A percentile compares a stretch with the other conserved stretches of the same genome.
Evolutionary conservation across 345 rosid species (phyloP).

Genomic region (Salix koriyanagi): DNA sequence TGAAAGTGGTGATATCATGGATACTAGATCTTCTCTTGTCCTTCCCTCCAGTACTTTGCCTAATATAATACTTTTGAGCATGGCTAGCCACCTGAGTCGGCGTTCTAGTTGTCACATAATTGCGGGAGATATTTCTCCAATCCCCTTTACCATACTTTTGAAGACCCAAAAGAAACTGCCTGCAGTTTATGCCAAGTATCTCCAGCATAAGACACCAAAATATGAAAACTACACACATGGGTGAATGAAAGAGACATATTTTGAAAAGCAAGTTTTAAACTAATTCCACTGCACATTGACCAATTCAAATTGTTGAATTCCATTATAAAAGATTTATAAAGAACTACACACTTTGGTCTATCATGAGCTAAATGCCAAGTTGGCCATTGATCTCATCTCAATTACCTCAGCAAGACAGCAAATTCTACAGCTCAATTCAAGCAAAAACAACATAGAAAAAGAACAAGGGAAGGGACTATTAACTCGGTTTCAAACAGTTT

Average conservation of each 20-base stretch:
- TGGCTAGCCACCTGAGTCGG: conserved; percentile 99
- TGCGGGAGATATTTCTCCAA: conserved; percentile 94
- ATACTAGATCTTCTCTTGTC: conserved; percentile 97
- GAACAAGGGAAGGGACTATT: not conserved
- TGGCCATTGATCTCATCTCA: not conserved
- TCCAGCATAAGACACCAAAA: conserved; percentile 8
- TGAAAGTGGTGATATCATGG: conserved; percentile 90
- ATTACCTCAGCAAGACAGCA: not conserved
- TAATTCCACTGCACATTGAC: not conserved
- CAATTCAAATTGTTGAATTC: not conserved
- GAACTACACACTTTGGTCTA: not conserved
- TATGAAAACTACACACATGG: not conserved
- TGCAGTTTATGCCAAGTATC: conserved; percentile 29
- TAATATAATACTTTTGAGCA: conserved; percentile 94
- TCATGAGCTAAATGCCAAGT: not conserved
- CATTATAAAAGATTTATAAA: not conserved
- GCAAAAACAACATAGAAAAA: not conserved
- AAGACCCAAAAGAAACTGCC: conserved; percentile 87
- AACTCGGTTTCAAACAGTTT: not conserved
- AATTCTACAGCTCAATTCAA: not conserved
- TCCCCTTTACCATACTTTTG: conserved; percentile 97
- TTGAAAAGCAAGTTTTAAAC: not conserved
- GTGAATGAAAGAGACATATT: not conserved
- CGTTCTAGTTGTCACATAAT: conserved; percentile 78
- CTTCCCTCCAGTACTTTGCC: conserved; percentile 87